A percentile compares a stretch with the other conserved stretches of the same genome.
These are phyloP conservation scores for Wickerhamiella parazyma DNA, from an alignment of 805 yeast genomes.

Conservation along the genomic window DNA sequence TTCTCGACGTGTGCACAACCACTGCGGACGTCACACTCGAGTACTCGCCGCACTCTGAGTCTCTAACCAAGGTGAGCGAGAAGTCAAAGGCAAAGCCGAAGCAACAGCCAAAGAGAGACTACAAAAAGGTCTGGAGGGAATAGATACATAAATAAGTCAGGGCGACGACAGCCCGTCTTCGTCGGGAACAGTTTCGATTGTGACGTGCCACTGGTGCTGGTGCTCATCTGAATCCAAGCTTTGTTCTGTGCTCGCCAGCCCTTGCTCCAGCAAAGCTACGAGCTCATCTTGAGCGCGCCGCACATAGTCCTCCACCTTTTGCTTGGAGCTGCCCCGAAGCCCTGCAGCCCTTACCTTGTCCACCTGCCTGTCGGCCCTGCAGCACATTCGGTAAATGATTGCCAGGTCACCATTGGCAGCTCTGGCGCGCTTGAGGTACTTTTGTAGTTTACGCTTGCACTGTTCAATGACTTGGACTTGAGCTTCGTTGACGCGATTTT, in stretches of 20 bases:
- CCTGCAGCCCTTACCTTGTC: background rate
- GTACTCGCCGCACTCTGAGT: conserved; percentile 24
- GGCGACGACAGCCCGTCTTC: background rate
- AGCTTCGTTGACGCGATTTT: background rate
- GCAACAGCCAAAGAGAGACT: background rate
- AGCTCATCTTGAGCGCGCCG: background rate
- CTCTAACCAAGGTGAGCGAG: conserved; percentile 11
- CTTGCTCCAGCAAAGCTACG: background rate
- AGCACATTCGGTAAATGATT: background rate
- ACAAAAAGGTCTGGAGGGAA: background rate
- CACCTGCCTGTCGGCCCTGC: background rate
- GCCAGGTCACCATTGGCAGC: background rate
- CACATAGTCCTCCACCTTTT: background rate
- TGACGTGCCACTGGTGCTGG: background rate
- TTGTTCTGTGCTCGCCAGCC: background rate
- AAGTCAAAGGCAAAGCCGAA: conserved; percentile 1
- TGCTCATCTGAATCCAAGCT: background rate
- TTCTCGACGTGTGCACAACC: conserved; percentile 1
- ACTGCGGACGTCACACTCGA: conserved; percentile 13
- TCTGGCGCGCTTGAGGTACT: background rate
- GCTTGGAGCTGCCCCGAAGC: background rate
- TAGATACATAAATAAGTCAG: background rate
- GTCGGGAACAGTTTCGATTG: background rate
- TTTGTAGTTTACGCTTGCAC: background rate
- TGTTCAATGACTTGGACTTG: background rate